A percentile compares a stretch with the other conserved stretches of the same genome.
Conservation (phyloP, 495 filamentous ascomycete species). For the Neurospora tetraspora region DNA sequence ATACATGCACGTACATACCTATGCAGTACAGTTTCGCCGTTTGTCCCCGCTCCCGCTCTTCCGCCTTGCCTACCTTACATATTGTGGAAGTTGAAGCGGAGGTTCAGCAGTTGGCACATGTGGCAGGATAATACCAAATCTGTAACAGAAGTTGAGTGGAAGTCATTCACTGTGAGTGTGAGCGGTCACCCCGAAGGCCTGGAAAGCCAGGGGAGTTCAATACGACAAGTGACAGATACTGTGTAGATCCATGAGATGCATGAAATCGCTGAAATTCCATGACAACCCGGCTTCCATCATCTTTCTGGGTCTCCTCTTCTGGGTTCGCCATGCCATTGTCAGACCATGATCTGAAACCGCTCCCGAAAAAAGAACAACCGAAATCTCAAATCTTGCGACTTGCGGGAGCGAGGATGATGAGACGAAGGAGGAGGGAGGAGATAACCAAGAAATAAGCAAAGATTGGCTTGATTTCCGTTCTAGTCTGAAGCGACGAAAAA, state of each 20-base stretch:
- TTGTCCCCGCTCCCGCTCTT: not conserved
- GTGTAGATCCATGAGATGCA: not conserved
- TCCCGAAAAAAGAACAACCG: not conserved
- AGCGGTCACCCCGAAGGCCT: not conserved
- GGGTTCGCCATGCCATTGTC: not conserved
- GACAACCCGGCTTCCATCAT: not conserved
- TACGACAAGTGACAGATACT: not conserved
- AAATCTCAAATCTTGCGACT: not conserved
- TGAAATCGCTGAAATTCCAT: not conserved
- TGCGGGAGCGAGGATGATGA: not conserved
- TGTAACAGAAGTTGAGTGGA: not conserved
- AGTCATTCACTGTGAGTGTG: not conserved
- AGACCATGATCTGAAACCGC: not conserved
- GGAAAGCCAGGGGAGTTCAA: not conserved
- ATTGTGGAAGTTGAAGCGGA: not conserved
- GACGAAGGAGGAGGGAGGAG: not conserved
- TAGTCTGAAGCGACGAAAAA: not conserved
- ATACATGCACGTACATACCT: too few species aligned
- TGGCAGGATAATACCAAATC: not conserved
- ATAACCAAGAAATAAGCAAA: not conserved
- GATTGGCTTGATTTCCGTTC: not conserved
- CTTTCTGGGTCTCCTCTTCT: not conserved
- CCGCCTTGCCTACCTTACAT: not conserved
- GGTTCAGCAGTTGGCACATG: not conserved
- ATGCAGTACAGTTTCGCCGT: not conserved